Evolutionary conservation across 2,329 filamentous ascomycete species (phyloP), one percentile per base, ranked within the genome.

Genomic region (Talaromyces marneffei): DNA sequence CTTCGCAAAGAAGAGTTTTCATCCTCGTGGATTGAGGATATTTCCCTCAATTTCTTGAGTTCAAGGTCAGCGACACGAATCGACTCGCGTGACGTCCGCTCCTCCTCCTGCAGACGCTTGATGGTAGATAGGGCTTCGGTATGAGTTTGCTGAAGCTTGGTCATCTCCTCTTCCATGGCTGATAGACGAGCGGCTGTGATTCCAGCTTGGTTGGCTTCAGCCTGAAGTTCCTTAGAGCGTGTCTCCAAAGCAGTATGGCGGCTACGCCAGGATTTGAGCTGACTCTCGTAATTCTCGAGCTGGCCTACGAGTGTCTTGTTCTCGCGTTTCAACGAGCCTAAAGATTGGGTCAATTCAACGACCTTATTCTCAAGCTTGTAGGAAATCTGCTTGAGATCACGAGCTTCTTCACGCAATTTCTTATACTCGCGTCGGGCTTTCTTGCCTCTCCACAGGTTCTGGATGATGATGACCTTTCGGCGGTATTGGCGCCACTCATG

Each of bases 321-420:
- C 78, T 96, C 91, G 65, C 88, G 85, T 80, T 96, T 96, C 83
- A 96, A 89, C 9, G 91, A 88, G 66, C 94, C 92, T 69, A 99
- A 79, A 55, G 89, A 91, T 76, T 99, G 94, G 1, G 94, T 99
- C 71, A 99, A 84, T 79, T 99, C 94, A 65, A 99, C 91, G 65
- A 99, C 94, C 86, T 99, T 99, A 84, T 99, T 97, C 77, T 99
- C 94, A 69, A 99, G 82, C 82, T 96, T 97, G 83, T 99, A 99
- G 2, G 94, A 97, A 68, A 99, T 99, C 77, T 97, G 93, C 83
- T 97, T 97, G 75, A 99, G 85, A 80, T 99, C 95, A 72, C 94
- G 90, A 66, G 94, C 94, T 78, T 99, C 94, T 77, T 97, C 92
- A 67, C 94, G 91, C 64, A 96, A 80, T 68, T 82, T 86, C 85